These are phyloP conservation scores for Amoebophrya sp. DNA, from an alignment of 169 alveolate genomes.

Conservation along the genomic window DNA sequence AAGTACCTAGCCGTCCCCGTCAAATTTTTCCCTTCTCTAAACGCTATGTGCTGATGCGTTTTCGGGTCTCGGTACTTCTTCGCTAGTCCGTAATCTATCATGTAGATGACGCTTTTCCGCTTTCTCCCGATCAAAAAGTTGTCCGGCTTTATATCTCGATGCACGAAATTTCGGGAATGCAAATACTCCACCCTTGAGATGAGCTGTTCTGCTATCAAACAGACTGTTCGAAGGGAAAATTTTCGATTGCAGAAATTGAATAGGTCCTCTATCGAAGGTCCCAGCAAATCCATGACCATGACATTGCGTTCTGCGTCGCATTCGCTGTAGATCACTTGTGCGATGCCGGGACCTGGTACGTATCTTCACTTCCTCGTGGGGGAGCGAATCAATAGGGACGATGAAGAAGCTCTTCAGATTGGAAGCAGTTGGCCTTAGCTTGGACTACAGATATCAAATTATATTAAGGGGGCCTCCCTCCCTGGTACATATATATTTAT, in stretches of 20 bases:
- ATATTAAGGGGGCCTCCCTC: too few species aligned
- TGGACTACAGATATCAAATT: too few species aligned
- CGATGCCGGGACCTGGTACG: neutral
- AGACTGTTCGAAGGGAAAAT: constrained; percentile 80
- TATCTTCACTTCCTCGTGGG: too few species aligned
- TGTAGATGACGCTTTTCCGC: constrained; percentile 54
- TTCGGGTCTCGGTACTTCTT: constrained; percentile 80
- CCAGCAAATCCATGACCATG: constrained; percentile 70
- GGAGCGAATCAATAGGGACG: too few species aligned
- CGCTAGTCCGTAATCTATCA: constrained; percentile 87
- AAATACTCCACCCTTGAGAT: neutral
- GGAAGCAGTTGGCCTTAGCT: too few species aligned
- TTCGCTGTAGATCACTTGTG: neutral
- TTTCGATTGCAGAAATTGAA: constrained; percentile 82
- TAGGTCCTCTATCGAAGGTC: constrained; percentile 68
- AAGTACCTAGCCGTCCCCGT: constrained; percentile 95
- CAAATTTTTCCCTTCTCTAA: constrained; percentile 85
- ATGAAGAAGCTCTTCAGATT: too few species aligned
- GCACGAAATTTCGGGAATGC: neutral
- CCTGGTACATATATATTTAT: too few species aligned
- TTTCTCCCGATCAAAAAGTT: neutral
- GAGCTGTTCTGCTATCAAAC: neutral
- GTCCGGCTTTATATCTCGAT: neutral
- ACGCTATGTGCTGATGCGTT: constrained; percentile 85
- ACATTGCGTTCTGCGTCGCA: constrained; percentile 57